These are phyloP conservation scores for Leptomonas seymouri DNA, from an alignment of 208 protist genomes.

Conservation along the genomic window DNA sequence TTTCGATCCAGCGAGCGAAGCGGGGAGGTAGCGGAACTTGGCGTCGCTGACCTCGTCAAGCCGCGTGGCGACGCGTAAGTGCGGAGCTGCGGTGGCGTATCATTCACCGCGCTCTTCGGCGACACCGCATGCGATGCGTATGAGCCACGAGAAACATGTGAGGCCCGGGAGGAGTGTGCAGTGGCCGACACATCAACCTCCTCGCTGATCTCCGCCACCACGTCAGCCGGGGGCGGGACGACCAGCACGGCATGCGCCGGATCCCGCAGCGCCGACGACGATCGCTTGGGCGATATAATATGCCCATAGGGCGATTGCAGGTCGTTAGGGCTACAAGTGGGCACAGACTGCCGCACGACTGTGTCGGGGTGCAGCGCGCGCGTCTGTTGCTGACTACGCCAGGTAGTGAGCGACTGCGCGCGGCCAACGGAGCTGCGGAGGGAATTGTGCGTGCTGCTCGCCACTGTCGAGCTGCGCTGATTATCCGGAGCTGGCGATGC, in stretches of 20 bases:
- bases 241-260: conserved; percentile 17
- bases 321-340: conserved; percentile 24
- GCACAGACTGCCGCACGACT: conserved; percentile 9
- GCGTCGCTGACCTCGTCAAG: neutral
- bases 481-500: conserved; percentile 8
- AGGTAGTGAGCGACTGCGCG: conserved; percentile 1
- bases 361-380: conserved; percentile 31
- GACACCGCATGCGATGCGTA: conserved; percentile 2
- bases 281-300: conserved; percentile 21
- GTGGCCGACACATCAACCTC: conserved; percentile 2
- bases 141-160: neutral
- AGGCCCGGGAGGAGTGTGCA: conserved; percentile 4
- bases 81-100: conserved; percentile 24
- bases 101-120: neutral
- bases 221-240: conserved; percentile 5
- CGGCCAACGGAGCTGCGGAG: conserved; percentile 2
- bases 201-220: conserved; percentile 4
- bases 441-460: neutral
- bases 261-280: conserved; percentile 19
- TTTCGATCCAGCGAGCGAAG: conserved; percentile 25
- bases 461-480: conserved; percentile 11
- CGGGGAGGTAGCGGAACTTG: neutral
- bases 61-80: conserved; percentile 33
- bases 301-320: conserved; percentile 26
- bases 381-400: conserved; percentile 9